Evolutionary conservation across 2,329 filamentous ascomycete species (phyloP), one percentile per base, ranked within the genome.

Genomic region (Remersonia thermophila): DNA sequence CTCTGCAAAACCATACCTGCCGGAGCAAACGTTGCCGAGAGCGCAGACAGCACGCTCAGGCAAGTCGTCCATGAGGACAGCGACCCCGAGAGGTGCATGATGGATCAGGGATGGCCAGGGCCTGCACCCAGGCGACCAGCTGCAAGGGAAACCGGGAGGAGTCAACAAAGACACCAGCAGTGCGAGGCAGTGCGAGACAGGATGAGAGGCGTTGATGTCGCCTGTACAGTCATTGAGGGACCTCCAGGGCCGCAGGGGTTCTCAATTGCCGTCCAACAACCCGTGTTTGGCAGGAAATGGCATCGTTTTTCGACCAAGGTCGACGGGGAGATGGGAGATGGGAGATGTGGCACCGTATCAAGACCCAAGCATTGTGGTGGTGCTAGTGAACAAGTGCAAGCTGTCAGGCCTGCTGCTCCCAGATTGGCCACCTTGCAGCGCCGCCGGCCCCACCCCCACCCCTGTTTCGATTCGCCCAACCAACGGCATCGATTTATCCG

Each of bases 21-120:
- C 52, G 77, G 73, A 33, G 69, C 68, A 47, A 83, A 60, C 20
- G 84, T 57, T 49, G 66, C 74, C 50, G 68, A 65, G 25, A 84
- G 53, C 32, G 72, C 58, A 45, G 67, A 61, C 30, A 82, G 48
- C 42, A 83, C 54, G 44, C 72, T 67, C 43, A 83, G 57, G 46
- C 75, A 65, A 50, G 72, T 62, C 54, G 76, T 71, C 82, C 82
- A 84, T 59, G 59, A 62, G 62, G 72, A 72, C 63, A 63, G 57
- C 56, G 60, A 60, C 53, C 59, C 55, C 36, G 53, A 56, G 51
- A 60, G 62, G 59, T 62, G 62, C 73, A 77, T 77, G 51, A n/a
- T 50, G 50, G 50, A 31, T 14, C 29, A 23, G 20, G n/a, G n/a
- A n/a, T n/a, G n/a, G n/a, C n/a, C n/a, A n/a, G n/a, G n/a, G n/a